Evolutionary conservation across 306 rosid genomes (phyloP).

Genomic region (Acacia confusa): DNA sequence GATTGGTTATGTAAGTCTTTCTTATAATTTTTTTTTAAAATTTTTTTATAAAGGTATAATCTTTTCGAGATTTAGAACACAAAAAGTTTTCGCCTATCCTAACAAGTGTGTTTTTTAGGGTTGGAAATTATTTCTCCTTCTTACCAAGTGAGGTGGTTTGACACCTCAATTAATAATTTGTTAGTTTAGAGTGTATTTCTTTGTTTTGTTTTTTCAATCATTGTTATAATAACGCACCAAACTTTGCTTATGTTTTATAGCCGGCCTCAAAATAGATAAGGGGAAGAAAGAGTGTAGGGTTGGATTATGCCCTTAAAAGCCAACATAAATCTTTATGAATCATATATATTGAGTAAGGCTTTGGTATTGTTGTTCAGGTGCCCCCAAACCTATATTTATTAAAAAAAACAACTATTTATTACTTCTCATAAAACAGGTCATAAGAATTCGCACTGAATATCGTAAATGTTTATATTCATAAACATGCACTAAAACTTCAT

Average conservation of each 20-base stretch:
- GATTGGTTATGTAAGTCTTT: constrained; percentile 45
- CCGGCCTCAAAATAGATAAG: no score
- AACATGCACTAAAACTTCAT: neutral
- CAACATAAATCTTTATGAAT: no score
- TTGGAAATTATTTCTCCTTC: no score
- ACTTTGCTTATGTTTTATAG: no score
- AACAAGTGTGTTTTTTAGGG: fast-evolving
- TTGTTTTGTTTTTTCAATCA: neutral
- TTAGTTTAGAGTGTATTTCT: neutral
- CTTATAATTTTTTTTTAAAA: neutral
- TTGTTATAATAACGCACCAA: no score
- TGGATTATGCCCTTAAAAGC: neutral
- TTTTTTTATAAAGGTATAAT: no score
- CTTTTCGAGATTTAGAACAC: no score
- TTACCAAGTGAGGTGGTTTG: no score
- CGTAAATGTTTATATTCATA: no score
- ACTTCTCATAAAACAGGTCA: neutral
- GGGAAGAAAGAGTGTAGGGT: neutral
- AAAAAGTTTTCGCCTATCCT: fast-evolving
- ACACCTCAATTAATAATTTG: fast-evolving
- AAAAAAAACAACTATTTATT: neutral
- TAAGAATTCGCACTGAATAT: neutral
- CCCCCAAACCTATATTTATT: neutral
- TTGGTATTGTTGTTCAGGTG: no score
- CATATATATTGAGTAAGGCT: no score